Percentiles rank a stretch among this genome's conserved stretches.
phyloP scores from a whole-genome alignment of 345 rosid species.

The Eucalyptus curtisii region DNA sequence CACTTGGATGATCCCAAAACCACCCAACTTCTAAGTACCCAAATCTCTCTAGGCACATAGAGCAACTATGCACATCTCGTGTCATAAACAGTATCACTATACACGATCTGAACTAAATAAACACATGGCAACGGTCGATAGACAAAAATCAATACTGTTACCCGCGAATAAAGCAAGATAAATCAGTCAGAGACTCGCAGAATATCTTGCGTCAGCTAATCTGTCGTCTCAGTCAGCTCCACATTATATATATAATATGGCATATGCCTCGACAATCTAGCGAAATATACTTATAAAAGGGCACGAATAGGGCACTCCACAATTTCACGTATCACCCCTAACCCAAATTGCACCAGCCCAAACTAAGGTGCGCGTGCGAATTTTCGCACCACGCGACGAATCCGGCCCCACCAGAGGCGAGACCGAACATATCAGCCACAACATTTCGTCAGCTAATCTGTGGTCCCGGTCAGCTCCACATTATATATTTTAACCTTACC shows the following conservation, averaged over 20 bases:
- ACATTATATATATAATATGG: not conserved
- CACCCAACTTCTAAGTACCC: not conserved
- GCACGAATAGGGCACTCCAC: too few species aligned
- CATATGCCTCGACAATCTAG: not conserved
- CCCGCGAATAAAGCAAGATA: not conserved
- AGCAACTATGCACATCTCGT: not conserved
- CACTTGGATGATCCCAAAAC: not conserved
- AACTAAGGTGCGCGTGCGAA: not conserved
- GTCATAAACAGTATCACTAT: not conserved
- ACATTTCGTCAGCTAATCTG: not conserved
- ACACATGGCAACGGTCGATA: not conserved
- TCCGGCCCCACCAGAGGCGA: not conserved
- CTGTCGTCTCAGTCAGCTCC: not conserved
- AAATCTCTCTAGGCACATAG: not conserved
- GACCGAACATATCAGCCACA: not conserved
- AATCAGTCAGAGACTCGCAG: rapidly evolving
- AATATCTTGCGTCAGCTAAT: not conserved
- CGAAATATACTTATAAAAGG: not conserved
- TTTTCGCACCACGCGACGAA: not conserved
- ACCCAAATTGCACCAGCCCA: not conserved
- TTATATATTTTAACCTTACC: not conserved
- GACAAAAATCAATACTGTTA: not conserved
- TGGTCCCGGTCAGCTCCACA: not conserved
- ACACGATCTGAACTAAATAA: not conserved
- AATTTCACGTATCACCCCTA: not conserved